Base-by-base conservation (phyloP, 1,284 basidiomycete species). In the Tetrapyrgos nigripes region DNA sequence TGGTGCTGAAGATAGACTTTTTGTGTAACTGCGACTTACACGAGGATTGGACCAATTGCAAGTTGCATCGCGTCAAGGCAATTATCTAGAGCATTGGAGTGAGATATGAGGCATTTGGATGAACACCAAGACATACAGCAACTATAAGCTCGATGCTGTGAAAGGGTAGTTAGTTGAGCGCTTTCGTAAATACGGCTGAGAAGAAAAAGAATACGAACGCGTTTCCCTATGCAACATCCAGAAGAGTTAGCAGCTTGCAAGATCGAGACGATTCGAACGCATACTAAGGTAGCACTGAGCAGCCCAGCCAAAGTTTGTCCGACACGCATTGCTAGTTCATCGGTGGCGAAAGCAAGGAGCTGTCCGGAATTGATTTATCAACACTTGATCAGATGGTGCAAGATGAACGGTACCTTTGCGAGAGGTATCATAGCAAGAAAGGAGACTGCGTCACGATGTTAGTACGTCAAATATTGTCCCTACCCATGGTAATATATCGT, bases 231-330 rank as follows among this genome's bases (percentile, higher is more conserved):
- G n/a, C n/a, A n/a, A n/a, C n/a, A n/a, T n/a, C n/a, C n/a, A 31
- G n/a, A 45, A 17, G 52, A 43, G 58, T 44, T 57, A 57, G 45
- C 54, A 44, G 45, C 9, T 55, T 24, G 29, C 45, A 35, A 50
- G 13, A 62, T 40, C n/a, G 21, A 28, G 48, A 45, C 21, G 27
- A 14, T 46, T 29, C 55, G n/a, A n/a, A 74, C 83, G 64, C 66
- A n/a, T n/a, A 91, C 91, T 62, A 96, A 78, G 8, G 94, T 96
- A 11, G 93, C 94, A 72, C 96, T 96, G 59, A 96, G 72, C 13
- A 96, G 79, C 59, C 93, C 93, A 4, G 91, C 93, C 3, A 96
- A 75, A 0, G 94, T 94, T 74, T 96, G 92, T 2, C 94, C 90
- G 1, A 92, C 86, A 31, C 89, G 87, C 61, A 96, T 68, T 1